Percentiles rank a stretch among this genome's conserved stretches.
Conservation (phyloP, 441 rosid species). For the Adansonia grandidieri region DNA sequence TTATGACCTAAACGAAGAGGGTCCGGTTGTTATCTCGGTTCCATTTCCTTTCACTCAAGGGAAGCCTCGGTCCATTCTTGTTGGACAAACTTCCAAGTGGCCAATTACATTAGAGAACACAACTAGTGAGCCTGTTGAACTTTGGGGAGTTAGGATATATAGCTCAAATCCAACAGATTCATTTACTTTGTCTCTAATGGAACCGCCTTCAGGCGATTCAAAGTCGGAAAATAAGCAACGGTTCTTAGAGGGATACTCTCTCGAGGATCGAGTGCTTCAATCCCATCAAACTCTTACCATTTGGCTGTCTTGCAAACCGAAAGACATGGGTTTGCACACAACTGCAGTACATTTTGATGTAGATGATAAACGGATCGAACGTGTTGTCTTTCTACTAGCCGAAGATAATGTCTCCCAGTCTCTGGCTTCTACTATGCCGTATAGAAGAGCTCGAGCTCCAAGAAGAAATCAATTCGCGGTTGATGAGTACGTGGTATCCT, state of each 20-base stretch:
- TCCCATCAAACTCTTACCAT: conserved; percentile 45
- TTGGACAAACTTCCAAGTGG: conserved; percentile 48
- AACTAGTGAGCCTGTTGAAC: conserved; percentile 49
- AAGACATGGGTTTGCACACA: conserved; percentile 60
- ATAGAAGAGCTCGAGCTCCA: conserved; percentile 33
- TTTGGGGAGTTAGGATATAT: conserved; percentile 57
- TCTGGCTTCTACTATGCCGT: conserved; percentile 46
- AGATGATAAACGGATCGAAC: conserved; percentile 52
- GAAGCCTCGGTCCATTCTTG: conserved; percentile 49
- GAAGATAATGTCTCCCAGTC: conserved; percentile 63
- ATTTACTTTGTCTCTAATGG: conserved; percentile 53
- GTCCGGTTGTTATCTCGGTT: conserved; percentile 45
- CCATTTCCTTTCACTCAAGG: conserved; percentile 55
- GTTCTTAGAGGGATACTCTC: conserved; percentile 42
- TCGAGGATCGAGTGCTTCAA: conserved; percentile 63
- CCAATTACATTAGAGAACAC: conserved; percentile 50
- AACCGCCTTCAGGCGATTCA: conserved; percentile 46
- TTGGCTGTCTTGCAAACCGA: conserved; percentile 68
- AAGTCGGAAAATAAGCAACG: conserved; percentile 28
- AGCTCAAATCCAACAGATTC: conserved; percentile 55
- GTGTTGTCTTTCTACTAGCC: conserved; percentile 54
- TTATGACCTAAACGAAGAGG: conserved; percentile 45
- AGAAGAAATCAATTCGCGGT: conserved; percentile 39
- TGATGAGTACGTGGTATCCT: conserved; percentile 38
- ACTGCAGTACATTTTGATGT: conserved; percentile 54